A percentile compares a stretch with the other conserved stretches of the same genome.
phyloP scores from a whole-genome alignment of 352 stramenopile species.

The Phytophthora pini region DNA sequence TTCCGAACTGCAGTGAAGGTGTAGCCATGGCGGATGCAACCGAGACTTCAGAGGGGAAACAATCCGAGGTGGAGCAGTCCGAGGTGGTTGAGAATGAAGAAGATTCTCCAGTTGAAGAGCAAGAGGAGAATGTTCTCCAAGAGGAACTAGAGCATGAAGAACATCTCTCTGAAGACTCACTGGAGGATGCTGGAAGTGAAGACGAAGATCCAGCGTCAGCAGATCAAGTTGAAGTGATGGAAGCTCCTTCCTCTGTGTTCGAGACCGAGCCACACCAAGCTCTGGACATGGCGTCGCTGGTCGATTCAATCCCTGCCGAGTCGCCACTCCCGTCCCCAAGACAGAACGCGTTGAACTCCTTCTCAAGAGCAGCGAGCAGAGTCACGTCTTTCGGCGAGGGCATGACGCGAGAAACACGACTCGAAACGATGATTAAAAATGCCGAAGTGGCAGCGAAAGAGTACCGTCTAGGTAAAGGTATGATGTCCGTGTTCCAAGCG shows the following conservation, averaged over 20 bases:
- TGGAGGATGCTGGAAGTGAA: not conserved
- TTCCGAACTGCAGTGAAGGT: not conserved
- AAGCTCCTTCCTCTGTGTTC: not conserved
- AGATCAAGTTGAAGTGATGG: conserved; percentile 7
- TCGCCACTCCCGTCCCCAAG: not conserved
- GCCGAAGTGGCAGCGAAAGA: conserved; percentile 29
- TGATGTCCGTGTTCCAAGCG: conserved; percentile 40
- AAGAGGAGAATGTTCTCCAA: not conserved
- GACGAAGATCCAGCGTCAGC: not conserved
- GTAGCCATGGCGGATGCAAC: conserved; percentile 7
- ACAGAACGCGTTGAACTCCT: conserved; percentile 1
- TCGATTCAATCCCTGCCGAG: conserved; percentile 10
- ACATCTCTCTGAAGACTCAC: not conserved
- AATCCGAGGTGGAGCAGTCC: not conserved
- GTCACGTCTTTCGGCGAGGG: conserved; percentile 14
- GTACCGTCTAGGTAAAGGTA: conserved; percentile 46
- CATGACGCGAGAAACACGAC: conserved; percentile 18
- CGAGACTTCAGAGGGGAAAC: not conserved
- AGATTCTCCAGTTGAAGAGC: not conserved
- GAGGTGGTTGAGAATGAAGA: conserved; percentile 7
- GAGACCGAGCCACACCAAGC: conserved; percentile 13
- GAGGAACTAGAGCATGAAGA: not conserved
- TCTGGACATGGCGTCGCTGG: conserved; percentile 25
- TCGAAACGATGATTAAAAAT: conserved; percentile 30
- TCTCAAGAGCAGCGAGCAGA: conserved; percentile 8